phyloP scores from a whole-genome alignment of 805 yeast species.

The Barnettozyma siamensis region DNA sequence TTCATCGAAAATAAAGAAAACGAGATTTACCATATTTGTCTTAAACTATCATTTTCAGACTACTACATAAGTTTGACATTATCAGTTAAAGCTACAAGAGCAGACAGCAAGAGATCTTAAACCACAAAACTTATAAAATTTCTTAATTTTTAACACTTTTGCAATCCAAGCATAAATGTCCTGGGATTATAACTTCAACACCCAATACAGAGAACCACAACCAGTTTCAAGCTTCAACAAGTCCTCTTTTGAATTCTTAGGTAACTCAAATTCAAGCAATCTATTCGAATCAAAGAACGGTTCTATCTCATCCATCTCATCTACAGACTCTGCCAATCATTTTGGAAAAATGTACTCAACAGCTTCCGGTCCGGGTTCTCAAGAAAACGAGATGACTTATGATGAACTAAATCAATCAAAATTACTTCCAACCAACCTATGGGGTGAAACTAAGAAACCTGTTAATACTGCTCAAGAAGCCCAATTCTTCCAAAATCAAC shows the following conservation, averaged over 20 bases:
- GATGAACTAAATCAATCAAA: constrained; percentile 16
- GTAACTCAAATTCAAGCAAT: not conserved
- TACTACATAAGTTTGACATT: too few relatives aligned
- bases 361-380: not conserved
- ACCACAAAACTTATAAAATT: not conserved
- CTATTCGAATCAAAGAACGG: not conserved
- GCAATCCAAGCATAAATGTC: constrained; percentile 11
- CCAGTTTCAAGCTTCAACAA: constrained; percentile 2
- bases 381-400: not conserved
- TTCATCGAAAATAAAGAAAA: too few relatives aligned
- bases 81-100: not conserved
- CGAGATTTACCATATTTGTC: not conserved
- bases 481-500: constrained; percentile 12
- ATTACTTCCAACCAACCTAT: constrained; percentile 30
- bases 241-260: not conserved
- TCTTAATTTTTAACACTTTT: not conserved
- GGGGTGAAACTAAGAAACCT: constrained; percentile 22
- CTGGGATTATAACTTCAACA: constrained; percentile 17
- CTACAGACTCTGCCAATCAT: constrained; percentile 4
- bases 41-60: not conserved
- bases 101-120: not conserved
- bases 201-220: constrained; percentile 4
- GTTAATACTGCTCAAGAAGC: constrained; percentile 12
- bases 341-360: not conserved
- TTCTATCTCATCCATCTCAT: constrained; percentile 8